These are phyloP conservation scores for Entomophthora muscae DNA, from an alignment of 371 early-diverging fungal species.

Conservation along the genomic window DNA sequence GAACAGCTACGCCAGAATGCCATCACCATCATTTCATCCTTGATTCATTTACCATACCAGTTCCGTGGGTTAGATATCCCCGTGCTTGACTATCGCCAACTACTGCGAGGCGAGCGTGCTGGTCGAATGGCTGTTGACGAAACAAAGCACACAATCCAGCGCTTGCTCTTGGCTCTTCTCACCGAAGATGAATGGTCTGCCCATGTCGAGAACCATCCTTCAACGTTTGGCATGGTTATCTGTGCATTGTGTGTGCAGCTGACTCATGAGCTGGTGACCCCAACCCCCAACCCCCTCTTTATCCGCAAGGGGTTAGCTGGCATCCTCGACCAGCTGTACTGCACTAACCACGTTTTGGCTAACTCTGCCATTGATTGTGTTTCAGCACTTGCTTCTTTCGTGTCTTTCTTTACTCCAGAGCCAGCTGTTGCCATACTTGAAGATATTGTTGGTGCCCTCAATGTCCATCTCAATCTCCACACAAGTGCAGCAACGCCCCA, in stretches of 20 bases:
- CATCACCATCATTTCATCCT: neutral
- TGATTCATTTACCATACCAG: constrained; percentile 6
- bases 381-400: neutral
- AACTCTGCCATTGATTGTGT: constrained; percentile 5
- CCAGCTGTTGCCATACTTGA: neutral
- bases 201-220: neutral
- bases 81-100: neutral
- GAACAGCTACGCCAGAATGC: neutral
- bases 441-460: constrained; percentile 7
- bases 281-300: neutral
- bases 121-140: neutral
- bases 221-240: neutral
- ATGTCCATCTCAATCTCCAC: neutral
- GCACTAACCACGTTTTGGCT: neutral
- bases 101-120: neutral
- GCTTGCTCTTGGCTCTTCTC: neutral
- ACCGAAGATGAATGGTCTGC: constrained; percentile 3
- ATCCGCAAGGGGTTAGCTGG: neutral
- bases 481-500: neutral
- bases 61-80: constrained; percentile 5
- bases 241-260: neutral
- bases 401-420: neutral
- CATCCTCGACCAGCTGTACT: constrained; percentile 5
- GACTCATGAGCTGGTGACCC: neutral
- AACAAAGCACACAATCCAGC: neutral